Conservation (phyloP, 2,329 filamentous ascomycete species). For the Cladosporium colombiae region DNA sequence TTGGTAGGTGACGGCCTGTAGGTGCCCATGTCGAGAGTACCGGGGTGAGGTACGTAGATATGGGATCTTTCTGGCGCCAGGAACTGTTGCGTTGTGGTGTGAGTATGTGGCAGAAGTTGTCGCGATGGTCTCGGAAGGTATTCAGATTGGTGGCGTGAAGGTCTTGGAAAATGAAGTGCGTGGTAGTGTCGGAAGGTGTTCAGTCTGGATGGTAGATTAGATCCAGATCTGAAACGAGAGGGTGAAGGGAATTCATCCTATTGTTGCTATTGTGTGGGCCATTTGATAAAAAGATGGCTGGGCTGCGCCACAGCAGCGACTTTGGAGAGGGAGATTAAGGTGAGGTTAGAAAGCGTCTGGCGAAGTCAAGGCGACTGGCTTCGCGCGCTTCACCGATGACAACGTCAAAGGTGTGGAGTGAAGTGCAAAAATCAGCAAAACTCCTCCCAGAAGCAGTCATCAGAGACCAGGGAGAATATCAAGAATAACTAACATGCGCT, state of each 20-base stretch:
- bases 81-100: background rate
- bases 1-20: background rate
- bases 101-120: background rate
- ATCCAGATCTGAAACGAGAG: background rate
- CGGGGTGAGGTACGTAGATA: background rate
- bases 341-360: background rate
- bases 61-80: background rate
- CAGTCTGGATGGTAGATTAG: background rate
- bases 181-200: background rate
- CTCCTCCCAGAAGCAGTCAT: background rate
- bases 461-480: background rate
- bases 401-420: background rate
- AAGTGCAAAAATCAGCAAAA: background rate
- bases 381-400: background rate
- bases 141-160: background rate
- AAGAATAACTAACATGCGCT: background rate
- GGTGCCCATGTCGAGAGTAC: background rate
- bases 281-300: background rate
- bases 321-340: background rate
- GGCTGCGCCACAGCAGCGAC: background rate
- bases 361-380: background rate
- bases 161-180: background rate
- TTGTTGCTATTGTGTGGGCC: slow-evolving; percentile 2
- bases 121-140: background rate
- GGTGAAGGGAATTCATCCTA: background rate